Evolutionary conservation across 257 asterid genomes (phyloP), one percentile per base, ranked within the genome.

Genomic region (Mentha longifolia): DNA sequence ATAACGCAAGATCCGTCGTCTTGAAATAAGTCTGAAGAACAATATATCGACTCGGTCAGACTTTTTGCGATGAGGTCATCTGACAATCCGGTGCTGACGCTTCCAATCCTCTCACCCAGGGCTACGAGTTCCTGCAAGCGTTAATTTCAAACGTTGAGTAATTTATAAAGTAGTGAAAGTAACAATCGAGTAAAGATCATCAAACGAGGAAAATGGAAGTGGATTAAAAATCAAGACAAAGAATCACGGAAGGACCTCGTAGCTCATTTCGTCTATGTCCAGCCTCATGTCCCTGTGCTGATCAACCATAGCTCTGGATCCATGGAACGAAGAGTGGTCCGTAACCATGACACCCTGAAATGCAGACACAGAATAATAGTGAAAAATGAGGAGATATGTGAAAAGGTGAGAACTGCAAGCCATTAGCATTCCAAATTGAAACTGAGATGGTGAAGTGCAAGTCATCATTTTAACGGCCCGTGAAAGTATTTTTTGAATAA

Each of bases 31-130:
- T 85, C 90, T 3, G 92, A 82, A n/a, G 89, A 82, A 65, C 89
- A 85, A 80, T 74, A 79, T 56, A 80, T 79, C 3, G 88, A 82
- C 78, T 82, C 89, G 0, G 81, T 84, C 76, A 88, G 72, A 74
- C 96, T 82, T 78, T 80, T 84, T 9, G 85, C 66, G 39, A 88
- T 77, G 45, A 77, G 73, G 73, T 76, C 78, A 63, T 86, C 96
- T 11, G 92, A 78, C 78, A 90, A 79, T 13, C 97, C 97, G 3
- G 97, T 90, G 81, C 50, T 86, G 75, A 90, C 97, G 54, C 68
- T 83, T 67, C 97, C 97, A 43, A 90, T 90, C 72, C 93, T 85
- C 76, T 90, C 95, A 30, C 91, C 97, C 7, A 90, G 92, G 13
- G 89, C 97, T 54, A 88, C 86, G 65, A 90, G 97, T 20, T 90